These are phyloP conservation scores for Fraxinus cuspidata DNA, from an alignment of 257 asterid genomes.

Conservation along the genomic window DNA sequence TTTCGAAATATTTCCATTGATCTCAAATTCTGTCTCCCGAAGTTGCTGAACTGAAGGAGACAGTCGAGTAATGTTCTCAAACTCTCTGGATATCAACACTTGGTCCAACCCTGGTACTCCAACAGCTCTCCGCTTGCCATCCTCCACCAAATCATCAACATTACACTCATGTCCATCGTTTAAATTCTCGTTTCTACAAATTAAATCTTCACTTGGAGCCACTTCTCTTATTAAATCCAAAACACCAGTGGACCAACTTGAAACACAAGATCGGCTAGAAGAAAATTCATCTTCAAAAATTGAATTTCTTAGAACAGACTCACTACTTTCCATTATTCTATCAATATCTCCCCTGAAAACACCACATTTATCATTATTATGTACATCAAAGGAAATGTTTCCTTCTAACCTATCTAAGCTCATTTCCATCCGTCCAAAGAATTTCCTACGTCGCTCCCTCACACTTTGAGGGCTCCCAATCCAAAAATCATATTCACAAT, in stretches of 20 bases:
- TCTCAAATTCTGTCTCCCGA: constrained; percentile 33
- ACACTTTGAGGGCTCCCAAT: constrained; percentile 65
- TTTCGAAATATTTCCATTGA: constrained; percentile 26
- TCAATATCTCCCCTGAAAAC: constrained; percentile 26
- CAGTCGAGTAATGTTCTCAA: constrained; percentile 21
- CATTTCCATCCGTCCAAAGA: constrained; percentile 56
- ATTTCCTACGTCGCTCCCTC: constrained; percentile 63
- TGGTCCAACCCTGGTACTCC: constrained; percentile 25
- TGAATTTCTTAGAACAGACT: constrained; percentile 57
- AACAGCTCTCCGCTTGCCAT: constrained; percentile 27
- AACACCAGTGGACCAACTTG: constrained; percentile 48
- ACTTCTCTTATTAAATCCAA: constrained; percentile 33
- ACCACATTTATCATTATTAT: constrained; percentile 24
- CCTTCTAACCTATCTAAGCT: constrained; percentile 28
- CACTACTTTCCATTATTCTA: constrained; percentile 50
- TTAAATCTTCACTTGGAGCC: constrained; percentile 25
- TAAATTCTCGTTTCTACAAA: constrained; percentile 25
- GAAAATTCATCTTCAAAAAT: constrained; percentile 46
- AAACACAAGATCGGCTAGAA: constrained; percentile 42
- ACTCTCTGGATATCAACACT: constrained; percentile 29
- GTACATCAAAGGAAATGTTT: constrained; percentile 24
- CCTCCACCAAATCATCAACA: constrained; percentile 32
- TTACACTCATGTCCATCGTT: constrained; percentile 31
- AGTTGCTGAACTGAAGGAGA: constrained; percentile 30
- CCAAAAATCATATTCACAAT: constrained; percentile 65